Evolutionary conservation across 2,329 filamentous ascomycete species (phyloP).

Genomic region (Kalmusia sp.): DNA sequence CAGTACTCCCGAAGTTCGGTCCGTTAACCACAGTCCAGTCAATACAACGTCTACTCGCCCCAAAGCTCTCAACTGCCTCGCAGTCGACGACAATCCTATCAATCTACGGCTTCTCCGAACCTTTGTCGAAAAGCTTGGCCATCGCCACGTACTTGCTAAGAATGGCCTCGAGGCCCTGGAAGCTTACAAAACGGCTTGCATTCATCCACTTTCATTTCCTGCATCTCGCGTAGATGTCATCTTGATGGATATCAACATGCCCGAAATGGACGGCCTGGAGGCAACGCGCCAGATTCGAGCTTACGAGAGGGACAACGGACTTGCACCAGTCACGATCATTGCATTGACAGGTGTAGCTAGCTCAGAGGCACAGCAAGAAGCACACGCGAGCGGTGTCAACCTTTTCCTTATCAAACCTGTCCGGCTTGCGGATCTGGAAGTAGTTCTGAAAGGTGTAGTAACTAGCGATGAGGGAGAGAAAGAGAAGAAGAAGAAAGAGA

Average conservation of each 20-base stretch:
- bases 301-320: conserved; percentile 53
- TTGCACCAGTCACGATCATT: conserved; percentile 56
- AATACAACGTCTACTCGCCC: conserved; percentile 25
- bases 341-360: conserved; percentile 62
- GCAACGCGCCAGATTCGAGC: conserved; percentile 50
- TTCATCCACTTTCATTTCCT: conserved; percentile 1
- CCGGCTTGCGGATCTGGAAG: conserved; percentile 52
- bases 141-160: conserved; percentile 39
- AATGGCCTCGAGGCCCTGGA: conserved; percentile 48
- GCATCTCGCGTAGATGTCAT: conserved; percentile 35
- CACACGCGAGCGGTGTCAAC: conserved; percentile 61
- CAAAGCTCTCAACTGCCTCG: conserved; percentile 40
- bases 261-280: conserved; percentile 49
- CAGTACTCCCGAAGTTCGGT: conserved; percentile 41
- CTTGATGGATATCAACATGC: conserved; percentile 49
- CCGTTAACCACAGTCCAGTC: conserved; percentile 19
- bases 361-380: conserved; percentile 57
- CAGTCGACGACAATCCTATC: conserved; percentile 50
- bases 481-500: not conserved
- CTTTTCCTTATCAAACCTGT: conserved; percentile 64
- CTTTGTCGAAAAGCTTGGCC: conserved; percentile 44
- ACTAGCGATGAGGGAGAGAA: conserved; percentile 26
- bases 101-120: conserved; percentile 46
- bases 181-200: conserved; percentile 28
- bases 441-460: conserved; percentile 45